Evolutionary conservation across 345 rosid genomes (phyloP).

Genomic region (Capsella bursapastoris): DNA sequence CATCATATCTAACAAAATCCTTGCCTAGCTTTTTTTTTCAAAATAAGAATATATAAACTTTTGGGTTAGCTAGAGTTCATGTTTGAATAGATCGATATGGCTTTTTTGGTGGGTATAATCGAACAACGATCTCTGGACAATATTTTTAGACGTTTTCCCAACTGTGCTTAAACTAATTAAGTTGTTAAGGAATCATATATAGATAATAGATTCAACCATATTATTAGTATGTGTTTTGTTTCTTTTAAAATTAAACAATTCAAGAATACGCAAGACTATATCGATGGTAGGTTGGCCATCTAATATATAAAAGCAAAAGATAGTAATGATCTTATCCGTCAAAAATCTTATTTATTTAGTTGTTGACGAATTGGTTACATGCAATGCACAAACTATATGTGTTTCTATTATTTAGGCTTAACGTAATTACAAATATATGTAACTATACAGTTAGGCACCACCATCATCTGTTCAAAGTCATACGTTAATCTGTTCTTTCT

Average conservation of each 20-base stretch:
- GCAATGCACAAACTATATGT: slow-evolving; percentile 16
- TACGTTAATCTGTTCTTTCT: not conserved
- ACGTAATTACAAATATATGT: not conserved
- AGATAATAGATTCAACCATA: not conserved
- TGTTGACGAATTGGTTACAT: slow-evolving; percentile 28
- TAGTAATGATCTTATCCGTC: slow-evolving; percentile 33
- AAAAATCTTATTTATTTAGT: slow-evolving; percentile 11
- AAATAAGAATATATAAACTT: not conserved
- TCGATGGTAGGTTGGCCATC: slow-evolving; percentile 33
- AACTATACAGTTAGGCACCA: not conserved
- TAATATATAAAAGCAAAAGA: slow-evolving; percentile 13
- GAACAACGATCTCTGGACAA: not conserved
- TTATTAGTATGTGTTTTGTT: slow-evolving; percentile 4
- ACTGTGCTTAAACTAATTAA: slow-evolving; percentile 8
- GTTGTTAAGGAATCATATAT: slow-evolving; percentile 3
- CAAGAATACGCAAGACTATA: slow-evolving; percentile 15
- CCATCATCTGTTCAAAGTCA: not conserved
- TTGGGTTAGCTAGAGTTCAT: not conserved
- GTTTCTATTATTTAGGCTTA: not conserved
- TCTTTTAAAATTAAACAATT: slow-evolving; percentile 4
- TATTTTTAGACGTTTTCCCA: not conserved
- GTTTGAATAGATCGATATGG: not conserved
- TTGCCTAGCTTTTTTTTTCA: too few relatives aligned
- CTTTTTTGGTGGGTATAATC: not conserved
- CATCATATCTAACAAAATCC: not conserved